These are phyloP conservation scores for Aureobasidium melanogenum DNA, from an alignment of 2,329 filamentous ascomycete genomes.

Conservation along the genomic window DNA sequence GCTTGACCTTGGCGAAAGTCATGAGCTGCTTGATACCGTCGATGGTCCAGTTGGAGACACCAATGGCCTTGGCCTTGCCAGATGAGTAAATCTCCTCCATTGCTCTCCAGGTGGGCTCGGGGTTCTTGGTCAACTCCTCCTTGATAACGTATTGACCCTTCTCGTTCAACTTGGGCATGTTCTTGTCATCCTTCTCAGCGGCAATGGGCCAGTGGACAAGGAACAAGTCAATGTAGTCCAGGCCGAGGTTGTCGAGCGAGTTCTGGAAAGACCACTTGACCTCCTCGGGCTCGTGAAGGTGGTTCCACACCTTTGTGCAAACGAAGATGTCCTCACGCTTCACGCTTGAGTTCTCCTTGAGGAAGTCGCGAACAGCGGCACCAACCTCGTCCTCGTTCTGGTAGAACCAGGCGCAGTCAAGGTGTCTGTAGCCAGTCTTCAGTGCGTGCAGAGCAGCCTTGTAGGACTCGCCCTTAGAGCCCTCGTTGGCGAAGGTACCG, in stretches of 20 bases:
- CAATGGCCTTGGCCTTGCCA: conserved; percentile 46
- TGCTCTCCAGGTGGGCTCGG: conserved; percentile 52
- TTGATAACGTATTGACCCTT: conserved; percentile 55
- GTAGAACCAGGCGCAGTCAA: conserved; percentile 50
- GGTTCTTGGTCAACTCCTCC: conserved; percentile 57
- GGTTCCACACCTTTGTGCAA: conserved; percentile 46
- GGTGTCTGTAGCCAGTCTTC: conserved; percentile 43
- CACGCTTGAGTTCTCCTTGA: conserved; percentile 37
- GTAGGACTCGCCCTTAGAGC: conserved; percentile 50
- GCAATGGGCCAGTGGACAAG: conserved; percentile 39
- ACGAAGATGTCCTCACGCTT: conserved; percentile 44
- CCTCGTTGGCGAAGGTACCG: conserved; percentile 60
- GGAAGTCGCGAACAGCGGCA: conserved; percentile 45
- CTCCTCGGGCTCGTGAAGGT: conserved; percentile 36
- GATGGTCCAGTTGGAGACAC: conserved; percentile 45
- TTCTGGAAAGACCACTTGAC: conserved; percentile 28
- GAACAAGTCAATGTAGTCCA: conserved; percentile 29
- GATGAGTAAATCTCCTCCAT: conserved; percentile 51
- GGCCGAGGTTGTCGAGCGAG: conserved; percentile 25
- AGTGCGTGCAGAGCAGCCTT: conserved; percentile 43
- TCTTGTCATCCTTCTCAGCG: conserved; percentile 41
- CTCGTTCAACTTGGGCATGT: conserved; percentile 39
- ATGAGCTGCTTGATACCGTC: conserved; percentile 36
- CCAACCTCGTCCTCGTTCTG: conserved; percentile 47
- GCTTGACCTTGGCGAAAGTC: conserved; percentile 32